Conservation (phyloP, 2,329 filamentous ascomycete species). For the Neoarthrinium moseri region DNA sequence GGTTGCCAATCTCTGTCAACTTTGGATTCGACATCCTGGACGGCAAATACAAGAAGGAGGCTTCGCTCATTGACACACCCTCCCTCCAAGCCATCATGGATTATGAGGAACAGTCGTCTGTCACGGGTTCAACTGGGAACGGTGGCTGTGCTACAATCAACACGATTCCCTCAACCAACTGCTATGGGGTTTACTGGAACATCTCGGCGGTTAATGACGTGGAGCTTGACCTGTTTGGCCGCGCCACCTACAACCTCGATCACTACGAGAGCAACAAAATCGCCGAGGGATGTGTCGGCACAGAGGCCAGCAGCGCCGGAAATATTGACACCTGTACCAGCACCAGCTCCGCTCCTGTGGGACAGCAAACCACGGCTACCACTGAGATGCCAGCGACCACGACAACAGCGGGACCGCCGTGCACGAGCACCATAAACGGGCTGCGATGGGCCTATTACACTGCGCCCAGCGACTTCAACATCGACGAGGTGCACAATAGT, state of each 20-base stretch:
- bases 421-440: not conserved
- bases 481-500: not conserved
- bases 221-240: not conserved
- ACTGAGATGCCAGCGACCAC: not conserved
- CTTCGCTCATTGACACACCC: constrained; percentile 1
- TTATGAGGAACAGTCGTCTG: not conserved
- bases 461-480: not conserved
- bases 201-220: constrained; percentile 1
- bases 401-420: not conserved
- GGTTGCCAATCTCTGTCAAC: not conserved
- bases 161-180: not conserved
- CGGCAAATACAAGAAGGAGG: not conserved
- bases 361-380: not conserved
- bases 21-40: not conserved
- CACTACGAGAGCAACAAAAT: constrained; percentile 1
- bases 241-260: not conserved
- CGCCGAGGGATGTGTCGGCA: not conserved
- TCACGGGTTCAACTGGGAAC: not conserved
- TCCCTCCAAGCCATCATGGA: not conserved
- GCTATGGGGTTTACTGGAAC: constrained; percentile 2
- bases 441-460: not conserved
- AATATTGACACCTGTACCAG: not conserved
- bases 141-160: not conserved
- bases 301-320: not conserved
- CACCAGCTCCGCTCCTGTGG: not conserved